Percentiles rank a stretch among this genome's conserved stretches.
These are phyloP conservation scores for Euphrasia arctica DNA, from an alignment of 305 asterid species.

Conservation along the genomic window DNA sequence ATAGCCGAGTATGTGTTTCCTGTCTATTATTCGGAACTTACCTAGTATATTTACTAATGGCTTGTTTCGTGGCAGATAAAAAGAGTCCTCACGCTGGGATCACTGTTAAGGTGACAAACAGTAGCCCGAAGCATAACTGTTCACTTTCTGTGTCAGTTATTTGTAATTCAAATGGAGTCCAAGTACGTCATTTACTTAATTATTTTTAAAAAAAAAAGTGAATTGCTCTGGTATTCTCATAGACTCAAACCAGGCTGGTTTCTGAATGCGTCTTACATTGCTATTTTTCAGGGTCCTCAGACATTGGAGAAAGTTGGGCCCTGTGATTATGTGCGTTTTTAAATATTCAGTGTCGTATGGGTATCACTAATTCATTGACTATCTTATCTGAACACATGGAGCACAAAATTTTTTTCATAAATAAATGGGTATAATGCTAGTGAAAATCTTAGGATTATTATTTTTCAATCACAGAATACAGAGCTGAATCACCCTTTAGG, in stretches of 20 bases:
- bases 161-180: constrained; percentile 63
- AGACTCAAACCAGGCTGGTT: constrained; percentile 7
- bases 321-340: constrained; percentile 76
- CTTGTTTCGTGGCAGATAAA: constrained; percentile 55
- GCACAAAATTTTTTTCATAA: neutral
- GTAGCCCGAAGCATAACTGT: constrained; percentile 49
- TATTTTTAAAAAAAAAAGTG: neutral
- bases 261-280: constrained; percentile 16
- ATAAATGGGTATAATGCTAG: no score
- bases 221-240: constrained; percentile 12
- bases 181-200: constrained; percentile 42
- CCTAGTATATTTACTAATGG: constrained; percentile 21
- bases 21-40: constrained; percentile 10
- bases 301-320: constrained; percentile 53
- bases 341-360: constrained; percentile 6
- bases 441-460: neutral
- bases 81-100: constrained; percentile 63
- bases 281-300: constrained; percentile 63
- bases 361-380: neutral
- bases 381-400: neutral
- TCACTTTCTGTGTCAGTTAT: constrained; percentile 81
- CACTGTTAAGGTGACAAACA: constrained; percentile 61
- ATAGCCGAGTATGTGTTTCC: constrained; percentile 9
- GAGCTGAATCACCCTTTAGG: constrained; percentile 90
- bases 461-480: constrained; percentile 50